phyloP scores from a whole-genome alignment of 208 protist genomes.

The Trypanosoma cruzi region DNA sequence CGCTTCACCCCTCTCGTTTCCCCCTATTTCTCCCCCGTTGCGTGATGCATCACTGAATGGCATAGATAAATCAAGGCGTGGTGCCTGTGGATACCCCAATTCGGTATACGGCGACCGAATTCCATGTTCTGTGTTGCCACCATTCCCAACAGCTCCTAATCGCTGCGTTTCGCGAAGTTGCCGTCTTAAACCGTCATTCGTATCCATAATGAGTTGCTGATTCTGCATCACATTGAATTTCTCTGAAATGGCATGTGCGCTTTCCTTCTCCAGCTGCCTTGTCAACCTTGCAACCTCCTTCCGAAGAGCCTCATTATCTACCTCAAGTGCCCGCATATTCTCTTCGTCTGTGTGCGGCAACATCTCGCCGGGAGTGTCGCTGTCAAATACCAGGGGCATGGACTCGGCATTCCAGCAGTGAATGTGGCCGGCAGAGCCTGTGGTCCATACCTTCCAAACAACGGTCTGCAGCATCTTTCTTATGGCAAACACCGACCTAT shows the following conservation, averaged over 20 bases:
- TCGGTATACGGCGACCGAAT: background rate
- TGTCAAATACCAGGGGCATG: slow-evolving; percentile 61
- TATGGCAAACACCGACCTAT: slow-evolving; percentile 56
- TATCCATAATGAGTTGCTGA: slow-evolving; percentile 37
- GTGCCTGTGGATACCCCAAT: background rate
- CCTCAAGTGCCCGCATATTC: slow-evolving; percentile 15
- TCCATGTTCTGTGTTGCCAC: background rate
- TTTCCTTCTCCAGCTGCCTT: slow-evolving; percentile 28
- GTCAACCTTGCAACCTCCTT: slow-evolving; percentile 28
- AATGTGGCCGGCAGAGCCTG: slow-evolving; percentile 57
- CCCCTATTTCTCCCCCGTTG: background rate
- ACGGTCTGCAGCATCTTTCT: slow-evolving; percentile 55
- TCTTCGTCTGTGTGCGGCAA: background rate
- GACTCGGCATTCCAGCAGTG: slow-evolving; percentile 90
- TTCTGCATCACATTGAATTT: slow-evolving; percentile 31
- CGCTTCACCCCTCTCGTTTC: slow-evolving; percentile 2
- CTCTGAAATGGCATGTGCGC: slow-evolving; percentile 24
- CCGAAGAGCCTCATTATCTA: slow-evolving; percentile 28
- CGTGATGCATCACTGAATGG: background rate
- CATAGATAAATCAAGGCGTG: background rate
- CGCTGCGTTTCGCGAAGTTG: background rate
- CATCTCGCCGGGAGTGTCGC: background rate
- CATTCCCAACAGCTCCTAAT: background rate
- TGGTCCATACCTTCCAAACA: slow-evolving; percentile 80
- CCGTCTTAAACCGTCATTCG: slow-evolving; percentile 29